These are phyloP conservation scores for Daedaleopsis nitida DNA, from an alignment of 768 basidiomycete species.

Conservation along the genomic window DNA sequence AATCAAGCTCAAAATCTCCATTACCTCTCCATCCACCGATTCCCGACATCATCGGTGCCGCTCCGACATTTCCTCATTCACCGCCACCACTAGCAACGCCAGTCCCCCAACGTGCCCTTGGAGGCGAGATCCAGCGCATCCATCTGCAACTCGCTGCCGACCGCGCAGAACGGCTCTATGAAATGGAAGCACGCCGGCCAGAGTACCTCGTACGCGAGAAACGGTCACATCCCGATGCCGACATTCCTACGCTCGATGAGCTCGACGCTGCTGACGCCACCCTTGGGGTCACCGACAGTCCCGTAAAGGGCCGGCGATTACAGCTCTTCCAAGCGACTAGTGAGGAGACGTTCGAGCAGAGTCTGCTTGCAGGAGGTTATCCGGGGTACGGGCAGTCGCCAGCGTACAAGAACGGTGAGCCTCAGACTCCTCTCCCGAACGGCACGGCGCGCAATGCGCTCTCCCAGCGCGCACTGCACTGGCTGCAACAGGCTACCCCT, in stretches of 20 bases:
- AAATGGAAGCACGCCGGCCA: slow-evolving; percentile 64
- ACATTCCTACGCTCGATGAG: slow-evolving; percentile 35
- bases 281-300: slow-evolving; percentile 70
- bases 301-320: slow-evolving; percentile 69
- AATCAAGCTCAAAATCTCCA: slow-evolving; percentile 16
- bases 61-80: slow-evolving; percentile 17
- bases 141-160: slow-evolving; percentile 55
- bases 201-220: slow-evolving; percentile 71
- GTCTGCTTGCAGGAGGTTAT: slow-evolving; percentile 81
- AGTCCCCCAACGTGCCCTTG: slow-evolving; percentile 34
- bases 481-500: slow-evolving; percentile 44
- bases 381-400: slow-evolving; percentile 56
- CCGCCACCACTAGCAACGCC: slow-evolving; percentile 32
- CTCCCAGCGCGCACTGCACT: slow-evolving; percentile 58
- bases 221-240: slow-evolving; percentile 46
- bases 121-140: slow-evolving; percentile 63
- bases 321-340: slow-evolving; percentile 82
- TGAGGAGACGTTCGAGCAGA: slow-evolving; percentile 84
- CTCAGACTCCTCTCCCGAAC: slow-evolving; percentile 22
- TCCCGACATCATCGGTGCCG: slow-evolving; percentile 4
- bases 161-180: slow-evolving; percentile 48
- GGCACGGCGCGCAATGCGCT: slow-evolving; percentile 11
- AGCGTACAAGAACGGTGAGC: slow-evolving; percentile 27
- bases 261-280: slow-evolving; percentile 37
- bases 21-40: slow-evolving; percentile 15